phyloP scores from a whole-genome alignment of 148 eudicot genomes.

The Heliosperma pusillum region DNA sequence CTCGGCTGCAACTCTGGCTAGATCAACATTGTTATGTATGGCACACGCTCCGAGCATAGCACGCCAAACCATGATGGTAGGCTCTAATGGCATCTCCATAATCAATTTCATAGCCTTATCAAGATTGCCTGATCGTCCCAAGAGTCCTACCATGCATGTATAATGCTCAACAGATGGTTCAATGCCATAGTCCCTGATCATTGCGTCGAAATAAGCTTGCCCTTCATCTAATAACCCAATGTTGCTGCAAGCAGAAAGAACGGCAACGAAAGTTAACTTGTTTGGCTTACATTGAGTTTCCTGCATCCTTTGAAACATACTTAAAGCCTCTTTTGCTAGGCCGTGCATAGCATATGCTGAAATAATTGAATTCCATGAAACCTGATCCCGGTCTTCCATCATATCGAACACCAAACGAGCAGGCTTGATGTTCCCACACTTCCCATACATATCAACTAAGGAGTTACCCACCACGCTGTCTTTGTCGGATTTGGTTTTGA shows the following conservation, averaged over 20 bases:
- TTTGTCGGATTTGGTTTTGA: conserved; percentile 56
- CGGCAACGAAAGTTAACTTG: conserved; percentile 66
- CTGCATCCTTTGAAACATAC: conserved; percentile 54
- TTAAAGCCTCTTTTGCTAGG: conserved; percentile 63
- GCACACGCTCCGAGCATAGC: conserved; percentile 85
- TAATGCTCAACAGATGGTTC: conserved; percentile 86
- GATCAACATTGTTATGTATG: conserved; percentile 61
- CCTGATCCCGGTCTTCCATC: conserved; percentile 57
- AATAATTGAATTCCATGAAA: conserved; percentile 83
- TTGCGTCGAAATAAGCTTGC: conserved; percentile 50
- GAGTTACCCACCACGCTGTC: conserved; percentile 65
- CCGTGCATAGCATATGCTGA: conserved; percentile 86
- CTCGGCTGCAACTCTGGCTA: conserved; percentile 58
- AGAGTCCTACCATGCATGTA: conserved; percentile 86
- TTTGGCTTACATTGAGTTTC: conserved; percentile 44
- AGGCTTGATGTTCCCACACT: conserved; percentile 77
- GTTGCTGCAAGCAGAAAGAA: conserved; percentile 89
- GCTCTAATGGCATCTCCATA: conserved; percentile 62
- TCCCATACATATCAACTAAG: conserved; percentile 80
- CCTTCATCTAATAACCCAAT: conserved; percentile 68
- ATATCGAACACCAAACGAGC: conserved; percentile 64
- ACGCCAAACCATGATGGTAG: conserved; percentile 91
- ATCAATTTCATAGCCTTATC: conserved; percentile 70
- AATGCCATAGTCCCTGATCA: conserved; percentile 49
- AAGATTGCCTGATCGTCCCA: conserved; percentile 70